A percentile compares a stretch with the other conserved stretches of the same genome.
Evolutionary conservation across 176 grass and related monocot genomes (phyloP).

Genomic region (Oropetium thomaeum): DNA sequence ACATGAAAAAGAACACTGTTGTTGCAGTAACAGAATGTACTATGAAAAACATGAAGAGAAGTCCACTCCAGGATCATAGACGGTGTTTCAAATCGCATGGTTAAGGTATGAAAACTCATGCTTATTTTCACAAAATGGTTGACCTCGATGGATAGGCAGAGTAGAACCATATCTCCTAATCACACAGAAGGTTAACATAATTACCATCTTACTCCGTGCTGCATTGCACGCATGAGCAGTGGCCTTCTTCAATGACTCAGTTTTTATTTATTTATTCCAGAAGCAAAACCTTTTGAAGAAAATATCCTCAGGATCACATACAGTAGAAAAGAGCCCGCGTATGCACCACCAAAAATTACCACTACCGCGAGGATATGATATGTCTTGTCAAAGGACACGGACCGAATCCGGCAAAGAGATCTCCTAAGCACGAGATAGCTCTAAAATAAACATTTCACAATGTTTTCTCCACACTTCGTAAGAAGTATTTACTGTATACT

Average conservation of each 20-base stretch:
- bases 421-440: slow-evolving; percentile 5
- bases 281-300: not conserved
- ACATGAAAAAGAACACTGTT: not conserved
- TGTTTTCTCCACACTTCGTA: slow-evolving; percentile 6
- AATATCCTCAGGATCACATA: too few relatives aligned
- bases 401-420: slow-evolving; percentile 40
- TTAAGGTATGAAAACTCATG: not conserved
- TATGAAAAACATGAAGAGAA: not conserved
- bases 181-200: not conserved
- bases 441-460: slow-evolving; percentile 12
- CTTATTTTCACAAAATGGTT: slow-evolving; percentile 19
- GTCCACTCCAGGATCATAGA: not conserved
- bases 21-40: not conserved
- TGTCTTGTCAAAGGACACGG: slow-evolving; percentile 49
- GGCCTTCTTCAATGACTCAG: not conserved
- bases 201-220: not conserved
- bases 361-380: slow-evolving; percentile 31
- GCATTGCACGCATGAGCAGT: not conserved
- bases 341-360: slow-evolving; percentile 15
- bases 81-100: not conserved
- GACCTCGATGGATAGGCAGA: not conserved
- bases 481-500: too few relatives aligned
- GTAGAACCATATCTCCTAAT: too few relatives aligned
- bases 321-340: not conserved
- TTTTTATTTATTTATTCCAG: not conserved